Evolutionary conservation across 2,329 filamentous ascomycete species (phyloP), one percentile per base, ranked within the genome.

Genomic region (Alternaria brassicicola): DNA sequence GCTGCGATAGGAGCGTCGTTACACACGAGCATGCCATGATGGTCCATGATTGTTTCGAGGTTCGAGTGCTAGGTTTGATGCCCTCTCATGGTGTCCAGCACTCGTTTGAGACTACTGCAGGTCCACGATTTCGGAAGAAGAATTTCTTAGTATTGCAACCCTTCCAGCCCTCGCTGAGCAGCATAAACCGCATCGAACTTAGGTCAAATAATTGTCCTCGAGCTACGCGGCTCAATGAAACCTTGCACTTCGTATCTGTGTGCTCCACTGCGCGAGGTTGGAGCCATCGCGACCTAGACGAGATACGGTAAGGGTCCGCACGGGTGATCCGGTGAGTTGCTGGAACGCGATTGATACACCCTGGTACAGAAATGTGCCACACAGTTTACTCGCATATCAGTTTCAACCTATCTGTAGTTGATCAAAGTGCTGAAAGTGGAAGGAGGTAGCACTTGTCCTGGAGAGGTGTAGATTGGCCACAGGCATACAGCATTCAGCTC

Each of bases 21-120:
- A 30, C n/a, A 30, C 19, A 35, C 33, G 47, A 30, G 26, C 52
- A 33, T 25, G 10, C 23, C 17, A 30, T 35, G 36, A 36, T 53
- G 28, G 17, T 13, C 43, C 35, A n/a, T 38, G 38, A 33, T 43
- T 42, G 19, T 46, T 56, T 48, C 43, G 36, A 61, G 31, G 21
- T 25, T 38, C 19, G 47, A 36, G 45, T 50, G 50, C 46, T 46
- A 57, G 13, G 50, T 55, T 25, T 23, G 45, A 36, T 39, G 25
- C 19, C 49, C 35, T 43, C 46, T 43, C 25, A 57, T 33, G 31
- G 39, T 55, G 35, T 56, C 59, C 36, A 56, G 54, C 38, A 46
- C 28, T 38, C 51, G 64, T 67, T 69, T 68, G 57, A 62, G 45
- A 45, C 64, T 68, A 67, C 61, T 69, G 64, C 64, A 68, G 57